Evolutionary conservation across 345 rosid genomes (phyloP), one percentile per base, ranked within the genome.

Genomic region (Cardamine chenopodiifolia): DNA sequence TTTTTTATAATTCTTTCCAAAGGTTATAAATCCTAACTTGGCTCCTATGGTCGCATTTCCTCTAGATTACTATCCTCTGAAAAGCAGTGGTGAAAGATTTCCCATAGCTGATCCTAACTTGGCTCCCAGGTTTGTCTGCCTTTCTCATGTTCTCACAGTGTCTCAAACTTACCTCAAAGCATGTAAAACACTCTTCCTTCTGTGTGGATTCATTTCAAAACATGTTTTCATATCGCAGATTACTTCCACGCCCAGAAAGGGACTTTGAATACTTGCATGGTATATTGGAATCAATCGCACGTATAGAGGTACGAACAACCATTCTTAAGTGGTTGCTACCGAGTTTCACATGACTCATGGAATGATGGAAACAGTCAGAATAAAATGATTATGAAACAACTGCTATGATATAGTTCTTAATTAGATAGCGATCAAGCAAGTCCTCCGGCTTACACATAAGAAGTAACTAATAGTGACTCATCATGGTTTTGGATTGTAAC

Each of bases 211-310:
- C 23, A 25, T 32, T 58, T 2, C 1, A 29, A 20, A 31, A 6
- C 52, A 47, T 52, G 39, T 25, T 55, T 7, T 35, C 40, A 34
- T 56, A 25, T 37, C 40, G 76, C 90, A 94, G 98, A 85, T 74
- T 94, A 64, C 85, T 76, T 77, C 98, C 98, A 8, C 89, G 97
- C 8, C 98, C 97, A 1, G 81, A 80, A 60, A 87, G 86, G 26
- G 92, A 94, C 47, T 95, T 76, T 9, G 89, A 88, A 64, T 94
- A 86, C 82, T 85, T 94, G 85, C 97, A 90, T 56, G 97, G 98
- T 62, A 86, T 94, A 58, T 81, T 91, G 65, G 97, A 94, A 83
- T 94, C 96, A 31, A 91, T 91, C 13, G 95, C 97, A 42, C 91
- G 86, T 18, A 90, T 90, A 45, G 98, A 94, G 98, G 98, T 89